Percentiles rank a stretch among this genome's conserved stretches.
Evolutionary conservation across 768 basidiomycete genomes (phyloP).

Genomic region (Auriculariales sp.): DNA sequence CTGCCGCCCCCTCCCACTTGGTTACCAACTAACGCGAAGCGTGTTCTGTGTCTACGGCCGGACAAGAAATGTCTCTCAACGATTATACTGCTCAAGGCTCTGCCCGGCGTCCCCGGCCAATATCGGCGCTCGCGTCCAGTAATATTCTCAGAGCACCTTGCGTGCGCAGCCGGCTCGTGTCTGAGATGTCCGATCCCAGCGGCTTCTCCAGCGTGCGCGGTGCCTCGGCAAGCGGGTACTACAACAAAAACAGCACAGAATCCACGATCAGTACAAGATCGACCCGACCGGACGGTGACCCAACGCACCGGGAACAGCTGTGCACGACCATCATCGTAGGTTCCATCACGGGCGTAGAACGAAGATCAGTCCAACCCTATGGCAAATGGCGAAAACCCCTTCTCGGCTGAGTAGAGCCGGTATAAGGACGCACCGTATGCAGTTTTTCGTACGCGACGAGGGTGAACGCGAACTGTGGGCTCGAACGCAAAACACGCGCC

Average conservation of each 20-base stretch:
- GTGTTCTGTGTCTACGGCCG: neutral
- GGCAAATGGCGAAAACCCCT: too few species aligned
- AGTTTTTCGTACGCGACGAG: slow-evolving; percentile 67
- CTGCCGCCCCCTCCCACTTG: neutral
- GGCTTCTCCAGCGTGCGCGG: slow-evolving; percentile 54
- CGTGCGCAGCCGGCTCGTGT: slow-evolving; percentile 79
- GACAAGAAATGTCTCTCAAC: neutral
- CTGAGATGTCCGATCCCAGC: slow-evolving; percentile 68
- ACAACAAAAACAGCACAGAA: too few species aligned
- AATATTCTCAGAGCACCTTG: slow-evolving; percentile 90
- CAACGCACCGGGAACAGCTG: too few species aligned
- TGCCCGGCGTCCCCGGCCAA: slow-evolving; percentile 31
- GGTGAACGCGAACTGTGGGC: slow-evolving; percentile 91
- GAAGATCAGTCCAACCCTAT: too few species aligned
- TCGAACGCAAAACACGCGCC: slow-evolving; percentile 76
- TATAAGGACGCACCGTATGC: slow-evolving; percentile 50
- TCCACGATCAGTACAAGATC: too few species aligned
- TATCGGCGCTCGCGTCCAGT: slow-evolving; percentile 82
- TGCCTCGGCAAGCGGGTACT: slow-evolving; percentile 75
- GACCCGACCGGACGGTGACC: too few species aligned
- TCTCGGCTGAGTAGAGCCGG: too few species aligned
- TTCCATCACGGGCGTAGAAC: too few species aligned
- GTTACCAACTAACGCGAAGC: neutral
- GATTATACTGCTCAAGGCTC: neutral
- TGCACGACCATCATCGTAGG: too few species aligned